Evolutionary conservation across 169 alveolate species (phyloP).

Genomic region (Plasmodium gonderi): DNA sequence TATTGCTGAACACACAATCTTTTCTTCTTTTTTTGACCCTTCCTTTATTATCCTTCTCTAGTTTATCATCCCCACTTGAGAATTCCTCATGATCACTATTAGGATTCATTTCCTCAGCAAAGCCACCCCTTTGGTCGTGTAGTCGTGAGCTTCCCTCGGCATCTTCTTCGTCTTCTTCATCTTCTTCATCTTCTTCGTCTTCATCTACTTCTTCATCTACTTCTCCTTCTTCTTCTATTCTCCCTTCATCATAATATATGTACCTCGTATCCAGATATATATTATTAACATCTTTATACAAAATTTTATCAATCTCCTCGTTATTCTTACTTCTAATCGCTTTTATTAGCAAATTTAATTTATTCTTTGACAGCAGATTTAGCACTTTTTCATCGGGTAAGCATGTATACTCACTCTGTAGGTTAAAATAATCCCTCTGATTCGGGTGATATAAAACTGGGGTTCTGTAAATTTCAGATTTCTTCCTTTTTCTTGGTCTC

Average conservation of each 20-base stretch:
- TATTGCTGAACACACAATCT: not conserved
- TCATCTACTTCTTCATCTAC: not conserved
- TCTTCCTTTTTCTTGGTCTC: slow-evolving; percentile 69
- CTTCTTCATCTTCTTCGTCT: not conserved
- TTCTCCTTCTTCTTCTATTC: not conserved
- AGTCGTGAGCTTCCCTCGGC: not conserved
- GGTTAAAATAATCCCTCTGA: slow-evolving; percentile 67
- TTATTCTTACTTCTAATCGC: slow-evolving; percentile 62
- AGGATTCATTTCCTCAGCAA: too few relatives aligned
- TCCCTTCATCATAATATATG: slow-evolving; percentile 36
- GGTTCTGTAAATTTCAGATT: slow-evolving; percentile 66
- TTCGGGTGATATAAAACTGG: slow-evolving; percentile 72
- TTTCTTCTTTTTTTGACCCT: not conserved
- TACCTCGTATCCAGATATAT: slow-evolving; percentile 53
- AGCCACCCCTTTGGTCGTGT: too few relatives aligned
- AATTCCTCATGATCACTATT: too few relatives aligned
- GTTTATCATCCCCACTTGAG: too few relatives aligned
- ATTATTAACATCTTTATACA: slow-evolving; percentile 60
- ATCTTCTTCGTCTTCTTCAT: not conserved
- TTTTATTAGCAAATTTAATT: slow-evolving; percentile 10
- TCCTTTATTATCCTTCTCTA: too few relatives aligned
- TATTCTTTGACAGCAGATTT: slow-evolving; percentile 57
- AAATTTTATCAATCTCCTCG: slow-evolving; percentile 24
- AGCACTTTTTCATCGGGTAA: slow-evolving; percentile 52
- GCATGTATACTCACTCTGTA: slow-evolving; percentile 71